phyloP scores from a whole-genome alignment of 2,329 filamentous ascomycete species.

The Beauveria varroae region DNA sequence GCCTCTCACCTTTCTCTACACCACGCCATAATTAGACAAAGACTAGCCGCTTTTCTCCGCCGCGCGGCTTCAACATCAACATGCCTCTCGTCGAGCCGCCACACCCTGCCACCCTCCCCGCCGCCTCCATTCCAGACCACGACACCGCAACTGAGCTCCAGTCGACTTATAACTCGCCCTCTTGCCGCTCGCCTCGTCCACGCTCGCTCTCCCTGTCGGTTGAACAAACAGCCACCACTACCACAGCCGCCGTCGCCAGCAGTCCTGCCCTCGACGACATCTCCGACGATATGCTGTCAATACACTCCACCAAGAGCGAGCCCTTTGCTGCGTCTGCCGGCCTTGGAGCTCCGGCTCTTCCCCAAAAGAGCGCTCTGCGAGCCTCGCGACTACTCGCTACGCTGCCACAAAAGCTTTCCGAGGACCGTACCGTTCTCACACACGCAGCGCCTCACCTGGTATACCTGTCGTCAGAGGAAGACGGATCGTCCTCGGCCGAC shows the following conservation, averaged over 20 bases:
- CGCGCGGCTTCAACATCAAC: neutral
- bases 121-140: constrained; percentile 10
- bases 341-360: constrained; percentile 35
- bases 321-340: constrained; percentile 10
- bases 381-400: constrained; percentile 34
- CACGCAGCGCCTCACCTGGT: constrained; percentile 46
- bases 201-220: neutral
- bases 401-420: constrained; percentile 23
- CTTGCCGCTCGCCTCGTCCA: constrained; percentile 1
- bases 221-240: neutral
- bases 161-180: constrained; percentile 6
- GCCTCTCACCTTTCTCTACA: neutral
- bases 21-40: neutral
- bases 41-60: neutral
- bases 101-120: constrained; percentile 3
- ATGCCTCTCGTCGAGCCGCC: constrained; percentile 7
- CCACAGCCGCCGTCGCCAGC: neutral
- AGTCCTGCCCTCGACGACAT: neutral
- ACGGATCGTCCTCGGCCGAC: constrained; percentile 54
- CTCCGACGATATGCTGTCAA: constrained; percentile 22
- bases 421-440: constrained; percentile 25
- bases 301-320: constrained; percentile 15
- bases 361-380: constrained; percentile 42
- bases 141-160: neutral
- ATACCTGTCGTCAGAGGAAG: constrained; percentile 60